Evolutionary conservation across 805 yeast species (phyloP), one percentile per base, ranked within the genome.

Genomic region (Yamadazyma kitorensis): DNA sequence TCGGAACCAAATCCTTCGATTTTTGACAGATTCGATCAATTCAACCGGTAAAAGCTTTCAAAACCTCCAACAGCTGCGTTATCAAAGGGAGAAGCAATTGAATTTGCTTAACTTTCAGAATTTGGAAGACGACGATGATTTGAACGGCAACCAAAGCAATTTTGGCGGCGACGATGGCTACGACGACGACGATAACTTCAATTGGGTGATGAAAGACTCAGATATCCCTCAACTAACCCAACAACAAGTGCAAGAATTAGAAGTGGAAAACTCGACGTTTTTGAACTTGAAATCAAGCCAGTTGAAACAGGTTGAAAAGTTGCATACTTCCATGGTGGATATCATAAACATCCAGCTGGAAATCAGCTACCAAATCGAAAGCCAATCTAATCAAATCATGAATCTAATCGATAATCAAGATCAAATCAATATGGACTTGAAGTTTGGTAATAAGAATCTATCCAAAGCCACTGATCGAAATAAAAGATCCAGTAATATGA

Each of bases 281-380:
- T 51, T 82, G 10, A 65, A 70, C 28, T 54, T 74, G 32, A 83
- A 83, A 46, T 61, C 74, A n/a, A 73, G 72, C 31, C 83, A 82
- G 41, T 48, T 82, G 17, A 64, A 72, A 25, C 77, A 79, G 40
- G 82, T 80, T 6, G 77, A 75, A 40, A 64, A 71, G 40, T 65
- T 83, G 22, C 82, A 81, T 47, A 63, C 63, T 17, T 74, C 86
- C 2, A 78, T 82, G 56, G 53, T 78, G 27, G 96, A 86, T 50
- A 81, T 89, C 27, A 73, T 88, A 1, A 75, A 80, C 35, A 57
- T 89, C 41, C 91, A 88, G 50, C 68, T 80, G 16, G 93, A 86
- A 50, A 65, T 88, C 34, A 72, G 86, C 9, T 66, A 80, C 35
- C 95, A 89, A 52, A 64, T 88, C 30, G 75, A 76, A 16, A 56